Conservation (phyloP, 345 rosid genomes). For the Salix viminalis region DNA sequence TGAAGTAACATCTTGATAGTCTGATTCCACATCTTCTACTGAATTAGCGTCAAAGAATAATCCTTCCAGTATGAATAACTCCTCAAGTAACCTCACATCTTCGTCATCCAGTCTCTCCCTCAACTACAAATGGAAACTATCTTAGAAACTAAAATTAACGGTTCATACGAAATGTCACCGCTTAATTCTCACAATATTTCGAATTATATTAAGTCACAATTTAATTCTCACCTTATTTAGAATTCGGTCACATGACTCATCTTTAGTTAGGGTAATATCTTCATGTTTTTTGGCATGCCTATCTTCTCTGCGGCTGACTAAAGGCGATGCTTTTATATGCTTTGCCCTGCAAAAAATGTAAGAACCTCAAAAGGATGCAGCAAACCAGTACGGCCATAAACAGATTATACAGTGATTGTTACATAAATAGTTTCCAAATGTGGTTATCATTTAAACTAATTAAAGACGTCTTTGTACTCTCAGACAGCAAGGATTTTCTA, state of each 20-base stretch:
- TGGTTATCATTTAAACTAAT: not conserved
- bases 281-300: constrained; percentile 35
- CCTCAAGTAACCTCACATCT: constrained; percentile 64
- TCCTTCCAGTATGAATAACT: constrained; percentile 53
- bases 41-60: constrained; percentile 38
- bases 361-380: not conserved
- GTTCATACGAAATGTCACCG: not conserved
- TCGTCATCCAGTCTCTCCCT: constrained; percentile 53
- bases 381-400: not conserved
- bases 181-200: constrained; percentile 38
- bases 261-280: constrained; percentile 26
- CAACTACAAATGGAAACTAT: constrained; percentile 35
- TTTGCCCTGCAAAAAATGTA: constrained; percentile 54
- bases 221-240: constrained; percentile 44
- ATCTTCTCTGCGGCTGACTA: constrained; percentile 34
- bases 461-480: not conserved
- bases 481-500: not conserved
- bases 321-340: constrained; percentile 69
- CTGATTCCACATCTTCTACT: constrained; percentile 41
- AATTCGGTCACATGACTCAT: constrained; percentile 48
- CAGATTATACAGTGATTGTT: not conserved
- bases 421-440: not conserved
- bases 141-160: constrained; percentile 8
- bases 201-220: constrained; percentile 22
- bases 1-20: constrained; percentile 36